Evolutionary conservation across 805 yeast species (phyloP), one percentile per base, ranked within the genome.

Genomic region (Saturnispora quitensis): DNA sequence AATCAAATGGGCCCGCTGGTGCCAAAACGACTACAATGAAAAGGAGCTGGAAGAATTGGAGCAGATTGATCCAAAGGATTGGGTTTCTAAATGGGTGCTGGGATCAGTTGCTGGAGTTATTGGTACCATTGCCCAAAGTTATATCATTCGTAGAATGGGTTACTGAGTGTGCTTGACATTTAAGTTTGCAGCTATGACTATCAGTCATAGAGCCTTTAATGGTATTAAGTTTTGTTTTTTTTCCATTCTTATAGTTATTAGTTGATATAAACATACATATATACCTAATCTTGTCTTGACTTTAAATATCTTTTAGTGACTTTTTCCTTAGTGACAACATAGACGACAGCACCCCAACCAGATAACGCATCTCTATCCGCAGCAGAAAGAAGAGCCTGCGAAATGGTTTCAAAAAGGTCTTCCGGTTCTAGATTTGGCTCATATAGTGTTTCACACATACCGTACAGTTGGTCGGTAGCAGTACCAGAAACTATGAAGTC

Each of bases 321-420:
- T 69, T 88, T 86, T 66, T 91, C 98, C 71, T 89, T 89, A 45
- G 95, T 87, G 49, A 93, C 80, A 51, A 93, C 73, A 69, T 91
- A 91, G 24, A 93, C 98, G 17, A 88, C 86, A 8, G 96, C 97
- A 63, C 99, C 99, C 97, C 97, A 93, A 58, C 99, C 99, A 31
- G 95, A 84, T 53, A 93, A 75, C 5, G 97, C 96, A 70, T 93
- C 99, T 75, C 99, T 86, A 69, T 93, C 99, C 36, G 86, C 95
- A 18, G 97, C 98, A 66, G 86, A 89, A 73, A 93, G 73, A 54
- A 93, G 73, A 1, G 97, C 91, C 70, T 93, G 99, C 60, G 95
- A 82, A 58, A 89, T 86, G 40, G 98, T 91, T 69, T 93, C 98
- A 65, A 93, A 93, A 60, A 93, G 74, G 68, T 93, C 97, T 59